Percentiles rank a stretch among this genome's conserved stretches.
Conservation (phyloP, 2,329 filamentous ascomycete species). For the Ascochyta viciae-villosae region DNA sequence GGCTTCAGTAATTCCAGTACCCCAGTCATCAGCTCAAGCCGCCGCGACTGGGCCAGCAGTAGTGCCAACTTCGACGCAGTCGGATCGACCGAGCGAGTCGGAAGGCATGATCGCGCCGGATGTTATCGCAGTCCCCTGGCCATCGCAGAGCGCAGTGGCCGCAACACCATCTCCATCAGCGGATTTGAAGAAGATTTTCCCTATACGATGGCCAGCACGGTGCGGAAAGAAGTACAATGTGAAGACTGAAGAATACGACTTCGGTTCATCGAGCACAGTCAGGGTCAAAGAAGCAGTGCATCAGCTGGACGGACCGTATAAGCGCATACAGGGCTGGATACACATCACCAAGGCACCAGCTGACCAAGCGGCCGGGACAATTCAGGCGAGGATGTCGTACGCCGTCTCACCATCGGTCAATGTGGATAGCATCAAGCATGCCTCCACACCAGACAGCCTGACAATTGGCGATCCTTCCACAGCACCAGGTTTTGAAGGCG, state of each 20-base stretch:
- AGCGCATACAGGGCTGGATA: constrained; percentile 49
- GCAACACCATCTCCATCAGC: constrained; percentile 4
- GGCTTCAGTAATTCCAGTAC: constrained; percentile 1
- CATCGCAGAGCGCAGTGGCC: constrained; percentile 22
- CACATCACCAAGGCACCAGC: constrained; percentile 45
- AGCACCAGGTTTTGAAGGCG: constrained; percentile 34
- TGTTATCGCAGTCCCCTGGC: constrained; percentile 17
- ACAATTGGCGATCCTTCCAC: constrained; percentile 37
- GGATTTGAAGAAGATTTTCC: constrained; percentile 33
- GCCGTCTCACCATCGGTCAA: constrained; percentile 46
- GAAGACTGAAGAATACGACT: constrained; percentile 39
- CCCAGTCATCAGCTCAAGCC: constrained; percentile 22
- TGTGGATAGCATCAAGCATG: constrained; percentile 40
- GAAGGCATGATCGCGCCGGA: constrained; percentile 15
- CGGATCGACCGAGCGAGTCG: constrained; percentile 1
- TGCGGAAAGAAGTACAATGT: constrained; percentile 46
- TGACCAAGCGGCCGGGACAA: constrained; percentile 44
- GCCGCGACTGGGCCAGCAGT: constrained; percentile 16
- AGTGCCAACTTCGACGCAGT: constrained; percentile 11
- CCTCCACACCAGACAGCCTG: constrained; percentile 29
- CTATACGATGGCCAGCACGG: constrained; percentile 46
- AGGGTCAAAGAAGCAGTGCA: constrained; percentile 41
- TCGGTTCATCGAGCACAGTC: constrained; percentile 32
- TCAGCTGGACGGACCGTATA: constrained; percentile 41
- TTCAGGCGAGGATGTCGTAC: constrained; percentile 47